These are phyloP conservation scores for Amylocarpus encephaloides DNA, from an alignment of 2,329 filamentous ascomycete species.

Conservation along the genomic window DNA sequence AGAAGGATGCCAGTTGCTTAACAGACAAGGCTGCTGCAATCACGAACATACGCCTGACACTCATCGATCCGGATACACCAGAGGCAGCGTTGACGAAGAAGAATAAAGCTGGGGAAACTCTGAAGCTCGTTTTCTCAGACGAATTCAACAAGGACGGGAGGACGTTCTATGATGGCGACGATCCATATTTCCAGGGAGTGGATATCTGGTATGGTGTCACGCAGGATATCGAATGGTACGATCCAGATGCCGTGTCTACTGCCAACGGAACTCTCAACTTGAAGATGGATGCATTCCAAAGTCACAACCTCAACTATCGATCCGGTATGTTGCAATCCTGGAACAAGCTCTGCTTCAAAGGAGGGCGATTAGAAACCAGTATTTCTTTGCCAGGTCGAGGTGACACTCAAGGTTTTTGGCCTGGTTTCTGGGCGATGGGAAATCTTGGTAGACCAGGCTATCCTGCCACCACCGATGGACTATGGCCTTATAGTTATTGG, in stretches of 20 bases:
- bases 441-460: conserved; percentile 66
- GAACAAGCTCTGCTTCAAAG: conserved; percentile 69
- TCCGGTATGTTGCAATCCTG: conserved; percentile 71
- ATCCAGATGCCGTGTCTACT: conserved; percentile 60
- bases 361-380: conserved; percentile 62
- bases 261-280: conserved; percentile 56
- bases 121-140: conserved; percentile 63
- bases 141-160: conserved; percentile 63
- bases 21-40: conserved; percentile 39
- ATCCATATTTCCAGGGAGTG: conserved; percentile 61
- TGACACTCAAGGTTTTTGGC: conserved; percentile 65
- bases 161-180: conserved; percentile 65
- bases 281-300: conserved; percentile 58
- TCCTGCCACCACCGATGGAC: conserved; percentile 61
- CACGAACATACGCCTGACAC: conserved; percentile 51
- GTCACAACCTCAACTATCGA: conserved; percentile 59
- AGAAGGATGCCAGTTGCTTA: conserved; percentile 35
- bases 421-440: conserved; percentile 71
- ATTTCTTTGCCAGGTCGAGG: conserved; percentile 63
- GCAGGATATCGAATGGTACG: conserved; percentile 64
- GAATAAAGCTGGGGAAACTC: conserved; percentile 51
- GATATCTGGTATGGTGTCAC: conserved; percentile 70
- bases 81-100: conserved; percentile 48
- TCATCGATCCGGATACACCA: conserved; percentile 66
- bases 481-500: conserved; percentile 70